These are phyloP conservation scores for Beta corolliflora DNA, from an alignment of 179 eudicot species.

Conservation along the genomic window DNA sequence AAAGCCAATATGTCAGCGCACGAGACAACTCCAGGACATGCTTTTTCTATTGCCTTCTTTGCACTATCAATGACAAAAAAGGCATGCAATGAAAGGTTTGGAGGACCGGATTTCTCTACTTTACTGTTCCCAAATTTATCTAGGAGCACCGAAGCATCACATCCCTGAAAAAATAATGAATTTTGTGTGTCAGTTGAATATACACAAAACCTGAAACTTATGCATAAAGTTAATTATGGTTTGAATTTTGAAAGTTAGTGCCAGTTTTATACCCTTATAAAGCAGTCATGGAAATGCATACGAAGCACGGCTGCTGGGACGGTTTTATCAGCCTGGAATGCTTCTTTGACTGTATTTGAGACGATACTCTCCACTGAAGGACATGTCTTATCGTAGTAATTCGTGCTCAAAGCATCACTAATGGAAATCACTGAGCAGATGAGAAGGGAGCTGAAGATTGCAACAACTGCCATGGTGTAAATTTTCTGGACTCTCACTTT, in stretches of 20 bases:
- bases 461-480: conserved; percentile 39
- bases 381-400: conserved; percentile 60
- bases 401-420: conserved; percentile 49
- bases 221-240: not conserved
- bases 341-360: conserved; percentile 41
- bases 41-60: conserved; percentile 55
- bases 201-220: not conserved
- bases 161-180: conserved; percentile 47
- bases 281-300: conserved; percentile 91
- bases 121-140: conserved; percentile 50
- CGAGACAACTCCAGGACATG: conserved; percentile 70
- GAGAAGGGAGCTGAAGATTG: conserved; percentile 37
- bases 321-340: conserved; percentile 43
- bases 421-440: conserved; percentile 25
- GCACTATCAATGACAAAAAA: conserved; percentile 72
- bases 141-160: conserved; percentile 86
- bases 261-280: conserved; percentile 33
- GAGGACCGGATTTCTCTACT: conserved; percentile 75
- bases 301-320: conserved; percentile 69
- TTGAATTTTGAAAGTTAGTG: not conserved
- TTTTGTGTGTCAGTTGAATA: not conserved
- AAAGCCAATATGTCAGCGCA: conserved; percentile 83
- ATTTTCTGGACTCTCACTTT: not conserved
- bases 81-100: conserved; percentile 78
- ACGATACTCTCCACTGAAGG: conserved; percentile 50